A percentile compares a stretch with the other conserved stretches of the same genome.
These are phyloP conservation scores for Aureobasidium leucospermi DNA, from an alignment of 2,329 filamentous ascomycete genomes.

Conservation along the genomic window DNA sequence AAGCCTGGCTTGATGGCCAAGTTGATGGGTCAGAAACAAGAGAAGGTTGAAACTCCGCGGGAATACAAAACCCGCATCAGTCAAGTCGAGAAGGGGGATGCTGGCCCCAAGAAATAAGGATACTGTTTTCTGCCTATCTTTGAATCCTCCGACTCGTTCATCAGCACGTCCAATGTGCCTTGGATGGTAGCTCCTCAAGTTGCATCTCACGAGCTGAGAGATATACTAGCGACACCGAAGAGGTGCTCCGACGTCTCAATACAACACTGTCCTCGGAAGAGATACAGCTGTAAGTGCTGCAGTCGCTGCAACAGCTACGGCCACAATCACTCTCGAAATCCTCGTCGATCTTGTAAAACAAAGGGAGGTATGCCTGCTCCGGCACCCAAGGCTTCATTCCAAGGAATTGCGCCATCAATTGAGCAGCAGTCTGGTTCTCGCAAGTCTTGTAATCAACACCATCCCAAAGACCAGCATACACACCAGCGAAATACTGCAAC, in stretches of 20 bases:
- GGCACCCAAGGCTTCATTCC: neutral
- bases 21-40: slow-evolving; percentile 42
- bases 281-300: neutral
- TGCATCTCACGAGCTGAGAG: too few relatives aligned
- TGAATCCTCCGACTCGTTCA: neutral
- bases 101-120: neutral
- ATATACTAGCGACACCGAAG: too few relatives aligned
- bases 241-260: too few relatives aligned
- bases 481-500: neutral
- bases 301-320: neutral
- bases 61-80: slow-evolving; percentile 64
- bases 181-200: neutral
- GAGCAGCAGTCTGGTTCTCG: neutral
- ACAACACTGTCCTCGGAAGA: too few relatives aligned
- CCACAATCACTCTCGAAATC: neutral
- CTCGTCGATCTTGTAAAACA: neutral
- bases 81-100: neutral
- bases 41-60: slow-evolving; percentile 71
- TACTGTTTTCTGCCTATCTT: neutral
- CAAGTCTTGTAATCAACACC: neutral
- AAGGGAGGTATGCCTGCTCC: neutral
- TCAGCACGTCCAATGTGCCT: too few relatives aligned
- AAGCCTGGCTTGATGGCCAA: slow-evolving; percentile 31
- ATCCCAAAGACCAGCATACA: neutral
- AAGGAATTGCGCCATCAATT: neutral